Evolutionary conservation across 2,329 filamentous ascomycete species (phyloP).

Genomic region (Exophiala sp.): DNA sequence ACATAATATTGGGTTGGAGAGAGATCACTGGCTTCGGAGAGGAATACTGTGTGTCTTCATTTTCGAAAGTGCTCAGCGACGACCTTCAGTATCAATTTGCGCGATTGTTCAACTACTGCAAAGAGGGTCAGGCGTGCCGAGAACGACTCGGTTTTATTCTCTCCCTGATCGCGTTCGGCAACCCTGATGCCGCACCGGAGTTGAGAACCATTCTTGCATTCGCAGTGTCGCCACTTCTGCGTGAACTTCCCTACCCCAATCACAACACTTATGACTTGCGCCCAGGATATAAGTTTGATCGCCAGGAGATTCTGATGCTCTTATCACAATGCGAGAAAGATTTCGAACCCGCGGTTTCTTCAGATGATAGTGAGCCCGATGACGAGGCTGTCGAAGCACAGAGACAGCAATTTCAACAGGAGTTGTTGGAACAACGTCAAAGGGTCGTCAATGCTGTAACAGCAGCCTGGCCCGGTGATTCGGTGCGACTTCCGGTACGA

Average conservation of each 20-base stretch:
- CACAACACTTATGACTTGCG: constrained; percentile 13
- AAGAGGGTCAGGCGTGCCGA: not conserved
- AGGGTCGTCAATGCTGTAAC: not conserved
- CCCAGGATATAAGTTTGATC: not conserved
- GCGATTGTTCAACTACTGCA: constrained; percentile 10
- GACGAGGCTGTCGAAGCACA: not conserved
- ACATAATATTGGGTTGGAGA: constrained; percentile 4
- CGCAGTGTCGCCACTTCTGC: constrained; percentile 6
- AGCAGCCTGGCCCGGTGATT: constrained; percentile 5
- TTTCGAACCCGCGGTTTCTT: not conserved
- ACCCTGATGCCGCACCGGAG: not conserved
- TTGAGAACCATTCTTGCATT: constrained; percentile 12
- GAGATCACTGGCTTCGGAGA: constrained; percentile 8
- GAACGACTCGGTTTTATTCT: constrained; percentile 10
- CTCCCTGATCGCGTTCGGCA: constrained; percentile 10
- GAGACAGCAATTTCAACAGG: not conserved
- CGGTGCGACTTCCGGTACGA: not conserved
- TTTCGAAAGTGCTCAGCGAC: constrained; percentile 6
- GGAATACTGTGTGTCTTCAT: not conserved
- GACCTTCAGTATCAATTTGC: constrained; percentile 5
- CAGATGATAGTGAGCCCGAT: not conserved
- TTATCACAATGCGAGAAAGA: constrained; percentile 3
- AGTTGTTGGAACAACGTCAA: constrained; percentile 3
- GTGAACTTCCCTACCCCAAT: not conserved
- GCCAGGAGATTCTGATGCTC: not conserved